Evolutionary conservation across 179 eudicot species (phyloP).

Genomic region (Silene noctiflora): DNA sequence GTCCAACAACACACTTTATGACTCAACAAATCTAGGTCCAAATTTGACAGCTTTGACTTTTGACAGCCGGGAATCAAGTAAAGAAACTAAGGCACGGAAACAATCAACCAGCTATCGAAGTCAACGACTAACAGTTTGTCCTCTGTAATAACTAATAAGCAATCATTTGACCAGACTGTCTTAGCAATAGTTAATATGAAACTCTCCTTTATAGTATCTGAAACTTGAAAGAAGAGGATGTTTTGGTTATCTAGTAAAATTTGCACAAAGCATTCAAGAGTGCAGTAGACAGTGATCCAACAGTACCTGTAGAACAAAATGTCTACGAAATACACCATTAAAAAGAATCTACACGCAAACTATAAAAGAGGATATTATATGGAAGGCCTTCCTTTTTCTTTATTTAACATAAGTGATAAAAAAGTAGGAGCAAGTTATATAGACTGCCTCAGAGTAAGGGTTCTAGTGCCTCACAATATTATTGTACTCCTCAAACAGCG

Average conservation of each 20-base stretch:
- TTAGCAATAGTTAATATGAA: background rate
- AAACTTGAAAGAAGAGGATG: background rate
- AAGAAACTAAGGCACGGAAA: background rate
- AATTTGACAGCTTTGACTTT: slow-evolving; percentile 3
- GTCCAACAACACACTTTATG: slow-evolving; percentile 20
- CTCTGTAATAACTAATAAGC: background rate
- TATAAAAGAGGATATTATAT: background rate
- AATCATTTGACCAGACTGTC: background rate
- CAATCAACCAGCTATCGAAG: background rate
- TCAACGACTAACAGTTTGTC: background rate
- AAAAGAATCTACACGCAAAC: background rate
- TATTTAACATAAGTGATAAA: background rate
- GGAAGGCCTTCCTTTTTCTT: background rate
- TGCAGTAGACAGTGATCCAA: background rate
- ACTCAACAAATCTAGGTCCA: slow-evolving; percentile 7
- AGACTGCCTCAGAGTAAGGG: background rate
- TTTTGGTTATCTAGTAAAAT: background rate
- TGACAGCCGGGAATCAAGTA: background rate
- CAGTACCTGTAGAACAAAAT: background rate
- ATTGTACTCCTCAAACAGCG: background rate
- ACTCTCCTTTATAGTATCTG: background rate
- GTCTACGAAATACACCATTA: background rate
- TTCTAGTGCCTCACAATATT: background rate
- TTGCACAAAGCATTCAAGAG: background rate
- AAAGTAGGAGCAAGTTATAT: background rate